These are phyloP conservation scores for Colletotrichum sp. DNA, from an alignment of 2,329 filamentous ascomycete species.

Conservation along the genomic window DNA sequence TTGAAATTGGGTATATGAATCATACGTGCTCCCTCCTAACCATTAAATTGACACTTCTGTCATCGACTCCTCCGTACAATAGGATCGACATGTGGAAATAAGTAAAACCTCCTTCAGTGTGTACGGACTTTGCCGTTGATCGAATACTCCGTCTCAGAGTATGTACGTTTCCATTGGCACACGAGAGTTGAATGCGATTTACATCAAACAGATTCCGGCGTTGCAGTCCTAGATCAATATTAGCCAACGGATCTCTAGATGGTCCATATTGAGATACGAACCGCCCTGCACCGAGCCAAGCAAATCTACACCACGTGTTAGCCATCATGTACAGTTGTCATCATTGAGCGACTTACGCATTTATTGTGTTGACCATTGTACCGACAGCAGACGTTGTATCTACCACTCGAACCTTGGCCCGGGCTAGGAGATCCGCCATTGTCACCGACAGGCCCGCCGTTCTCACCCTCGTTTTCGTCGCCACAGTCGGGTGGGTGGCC, in stretches of 20 bases:
- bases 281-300: background rate
- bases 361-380: background rate
- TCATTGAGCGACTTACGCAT: background rate
- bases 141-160: background rate
- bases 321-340: background rate
- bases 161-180: background rate
- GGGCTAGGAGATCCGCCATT: background rate
- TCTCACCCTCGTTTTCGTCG: background rate
- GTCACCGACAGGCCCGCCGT: background rate
- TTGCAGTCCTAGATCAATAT: background rate
- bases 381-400: background rate
- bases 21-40: background rate
- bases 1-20: background rate
- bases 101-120: background rate
- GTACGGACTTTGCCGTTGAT: background rate
- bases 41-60: background rate
- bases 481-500: background rate
- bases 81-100: background rate
- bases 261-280: background rate
- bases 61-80: background rate
- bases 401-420: background rate
- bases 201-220: background rate
- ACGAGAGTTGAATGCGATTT: background rate
- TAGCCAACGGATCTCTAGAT: background rate
- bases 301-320: background rate